phyloP scores from a whole-genome alignment of 352 stramenopile species.

The Phytopythium cucurbitacearum region DNA sequence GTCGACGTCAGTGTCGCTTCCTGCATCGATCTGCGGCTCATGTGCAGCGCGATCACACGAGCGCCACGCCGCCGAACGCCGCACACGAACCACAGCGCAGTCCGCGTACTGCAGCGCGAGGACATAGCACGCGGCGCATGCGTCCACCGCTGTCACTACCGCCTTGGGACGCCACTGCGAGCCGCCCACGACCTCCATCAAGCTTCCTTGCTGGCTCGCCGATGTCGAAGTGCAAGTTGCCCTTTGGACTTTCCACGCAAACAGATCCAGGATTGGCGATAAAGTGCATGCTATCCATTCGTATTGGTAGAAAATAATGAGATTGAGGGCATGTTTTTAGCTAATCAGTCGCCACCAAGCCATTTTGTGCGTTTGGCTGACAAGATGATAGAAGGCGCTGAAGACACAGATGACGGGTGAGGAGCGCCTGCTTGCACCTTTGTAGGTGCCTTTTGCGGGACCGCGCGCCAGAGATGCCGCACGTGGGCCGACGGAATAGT shows the following conservation, averaged over 20 bases:
- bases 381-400: too few species aligned
- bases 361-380: too few species aligned
- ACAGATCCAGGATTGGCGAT: not conserved
- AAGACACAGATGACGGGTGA: too few species aligned
- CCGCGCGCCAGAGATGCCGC: too few species aligned
- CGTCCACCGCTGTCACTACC: constrained; percentile 29
- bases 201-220: constrained; percentile 1
- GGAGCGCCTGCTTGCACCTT: too few species aligned
- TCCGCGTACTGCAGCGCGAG: constrained; percentile 51
- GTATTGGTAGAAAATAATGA: constrained; percentile 1
- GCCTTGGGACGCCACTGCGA: constrained; percentile 48
- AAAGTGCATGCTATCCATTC: too few species aligned
- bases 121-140: constrained; percentile 26
- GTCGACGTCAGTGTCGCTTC: not conserved
- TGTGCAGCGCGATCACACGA: not conserved
- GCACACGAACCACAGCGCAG: constrained; percentile 41
- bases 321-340: too few species aligned
- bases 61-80: constrained; percentile 10
- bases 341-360: too few species aligned
- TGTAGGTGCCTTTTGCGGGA: too few species aligned
- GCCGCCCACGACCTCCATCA: constrained; percentile 31
- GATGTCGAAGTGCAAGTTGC: not conserved
- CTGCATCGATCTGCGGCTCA: constrained; percentile 20
- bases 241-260: constrained; percentile 4
- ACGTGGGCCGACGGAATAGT: too few species aligned